A percentile compares a stretch with the other conserved stretches of the same genome.
Evolutionary conservation across 1,139 yeast species (phyloP).

Genomic region (Sugiyamaella novakii): DNA sequence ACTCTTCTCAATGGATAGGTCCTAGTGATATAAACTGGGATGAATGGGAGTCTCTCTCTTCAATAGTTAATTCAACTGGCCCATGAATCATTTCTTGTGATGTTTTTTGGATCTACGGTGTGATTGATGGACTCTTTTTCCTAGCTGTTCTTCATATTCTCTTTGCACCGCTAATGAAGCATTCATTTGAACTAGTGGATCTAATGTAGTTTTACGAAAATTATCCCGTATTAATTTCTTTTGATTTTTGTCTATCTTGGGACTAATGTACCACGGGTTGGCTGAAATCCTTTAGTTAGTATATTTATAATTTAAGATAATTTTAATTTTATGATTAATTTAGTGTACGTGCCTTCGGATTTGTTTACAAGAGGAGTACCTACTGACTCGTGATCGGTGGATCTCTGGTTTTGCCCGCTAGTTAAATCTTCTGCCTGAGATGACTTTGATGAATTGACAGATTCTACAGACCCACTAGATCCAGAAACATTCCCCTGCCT

Average conservation of each 20-base stretch:
- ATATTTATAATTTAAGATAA: constrained; percentile 2
- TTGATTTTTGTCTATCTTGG: background rate
- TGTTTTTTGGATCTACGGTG: constrained; percentile 1
- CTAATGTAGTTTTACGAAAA: constrained; percentile 13
- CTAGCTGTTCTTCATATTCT: constrained; percentile 7
- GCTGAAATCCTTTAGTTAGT: constrained; percentile 11
- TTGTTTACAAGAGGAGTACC: constrained; percentile 11
- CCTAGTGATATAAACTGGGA: constrained; percentile 23
- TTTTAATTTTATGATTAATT: constrained; percentile 4
- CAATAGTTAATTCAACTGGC: background rate
- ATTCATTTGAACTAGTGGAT: constrained; percentile 20
- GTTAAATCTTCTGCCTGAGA: background rate
- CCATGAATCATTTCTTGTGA: constrained; percentile 4
- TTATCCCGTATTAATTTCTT: constrained; percentile 1
- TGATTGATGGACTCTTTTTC: too few relatives aligned
- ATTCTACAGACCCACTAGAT: background rate
- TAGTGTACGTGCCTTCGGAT: constrained; percentile 4
- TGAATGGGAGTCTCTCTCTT: constrained; percentile 17
- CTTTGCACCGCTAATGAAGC: constrained; percentile 11
- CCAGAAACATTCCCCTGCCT: background rate
- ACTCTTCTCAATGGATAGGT: constrained; percentile 21
- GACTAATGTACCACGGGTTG: constrained; percentile 8
- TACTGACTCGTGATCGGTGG: too few relatives aligned
- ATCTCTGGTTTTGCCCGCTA: background rate
- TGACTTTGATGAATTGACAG: background rate